Base-by-base conservation (phyloP, 2,329 filamentous ascomycete genomes). In the Parastagonospora avenae region DNA sequence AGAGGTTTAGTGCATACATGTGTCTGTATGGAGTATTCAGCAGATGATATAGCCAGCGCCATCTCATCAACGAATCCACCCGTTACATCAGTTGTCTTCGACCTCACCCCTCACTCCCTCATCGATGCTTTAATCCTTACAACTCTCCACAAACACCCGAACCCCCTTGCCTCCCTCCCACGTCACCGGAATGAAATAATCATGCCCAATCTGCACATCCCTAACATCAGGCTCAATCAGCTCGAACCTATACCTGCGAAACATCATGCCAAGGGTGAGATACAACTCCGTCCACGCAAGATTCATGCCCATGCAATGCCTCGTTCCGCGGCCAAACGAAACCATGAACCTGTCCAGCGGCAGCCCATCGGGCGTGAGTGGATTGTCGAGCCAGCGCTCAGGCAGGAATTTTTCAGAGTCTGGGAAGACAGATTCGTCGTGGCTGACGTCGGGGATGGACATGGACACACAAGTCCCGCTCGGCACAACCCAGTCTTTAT, bases 251-350 rank as follows among this genome's bases (percentile, higher is more conserved):
- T 59, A 74, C 6, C 68, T 51, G 1, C 69, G 54, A 40, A 73
- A 72, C 64, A 74, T 62, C 58, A 65, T 69, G 9, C 63, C 70
- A 0, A 73, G 54, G 1, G 64, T 67, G 1, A 73, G 50, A 37
- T 72, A 72, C 32, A 74, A 48, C 45, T 74, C 70, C 1, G 62
- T 66, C 55, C 66, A 70, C 1, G 71, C 71, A 0, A 74, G 57
- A n/a, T 73, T 74, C 9, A 77, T 67, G 0, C 77, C 77, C 10
- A 80, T 56, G 54, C 77, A 80, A 9, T 61, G 60, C 11, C 77
- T 62, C 4, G 72, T 73, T 1, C 79, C 78, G 32, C 72, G 72
- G 2, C 71, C 67, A 50, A 79, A 79, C 1, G 64, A 66, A 4
- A 78, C 70, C 41, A 76, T 67, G 50, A 74, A 78, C 28, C 69